These are phyloP conservation scores for Diatrype stigma DNA, from an alignment of 2,329 filamentous ascomycete genomes.

Conservation along the genomic window DNA sequence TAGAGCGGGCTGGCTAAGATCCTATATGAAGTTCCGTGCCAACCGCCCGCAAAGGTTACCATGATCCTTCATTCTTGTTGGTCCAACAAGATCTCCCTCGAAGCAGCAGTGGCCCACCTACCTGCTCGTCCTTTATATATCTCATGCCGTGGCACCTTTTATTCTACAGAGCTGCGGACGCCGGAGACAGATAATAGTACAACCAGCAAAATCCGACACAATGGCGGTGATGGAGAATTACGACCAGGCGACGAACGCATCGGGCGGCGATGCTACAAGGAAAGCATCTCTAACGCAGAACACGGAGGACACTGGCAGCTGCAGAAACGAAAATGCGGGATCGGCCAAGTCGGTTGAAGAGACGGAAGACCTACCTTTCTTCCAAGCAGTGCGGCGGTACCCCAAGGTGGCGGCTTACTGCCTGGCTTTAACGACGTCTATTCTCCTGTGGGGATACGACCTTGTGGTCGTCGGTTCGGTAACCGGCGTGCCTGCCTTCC, in stretches of 20 bases:
- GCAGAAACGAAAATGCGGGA: not conserved
- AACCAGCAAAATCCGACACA: not conserved
- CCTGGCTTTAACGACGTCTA: constrained; percentile 4
- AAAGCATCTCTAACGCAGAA: not conserved
- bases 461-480: constrained; percentile 7
- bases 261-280: not conserved
- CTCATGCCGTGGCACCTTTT: not conserved
- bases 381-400: constrained; percentile 1
- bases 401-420: constrained; percentile 6
- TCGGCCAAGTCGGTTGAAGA: not conserved
- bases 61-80: not conserved
- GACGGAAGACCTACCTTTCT: constrained; percentile 1
- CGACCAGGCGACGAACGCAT: not conserved
- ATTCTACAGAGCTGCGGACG: too few species aligned
- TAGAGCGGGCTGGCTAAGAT: too few species aligned
- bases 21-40: not conserved
- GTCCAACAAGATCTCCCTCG: not conserved
- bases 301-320: not conserved
- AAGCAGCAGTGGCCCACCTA: not conserved
- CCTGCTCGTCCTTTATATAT: not conserved
- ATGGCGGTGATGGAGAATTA: not conserved
- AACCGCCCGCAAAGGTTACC: not conserved
- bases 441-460: constrained; percentile 8
- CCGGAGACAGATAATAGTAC: too few species aligned
- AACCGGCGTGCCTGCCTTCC: constrained; percentile 3